Conservation (phyloP, 805 yeast species). For the Yarrowia sp. region DNA sequence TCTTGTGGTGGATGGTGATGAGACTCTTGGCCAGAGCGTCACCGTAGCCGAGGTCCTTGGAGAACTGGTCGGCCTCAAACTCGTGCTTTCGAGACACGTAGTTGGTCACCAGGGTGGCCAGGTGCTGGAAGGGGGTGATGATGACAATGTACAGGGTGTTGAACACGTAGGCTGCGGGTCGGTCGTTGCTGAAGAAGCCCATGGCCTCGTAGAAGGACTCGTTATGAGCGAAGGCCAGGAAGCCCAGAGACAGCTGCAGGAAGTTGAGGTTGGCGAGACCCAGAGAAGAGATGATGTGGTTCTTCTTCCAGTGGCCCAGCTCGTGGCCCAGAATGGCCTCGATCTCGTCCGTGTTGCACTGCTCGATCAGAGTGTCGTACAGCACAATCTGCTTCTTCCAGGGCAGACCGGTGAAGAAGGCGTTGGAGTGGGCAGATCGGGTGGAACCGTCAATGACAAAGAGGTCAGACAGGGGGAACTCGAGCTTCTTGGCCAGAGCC, state of each 20-base stretch:
- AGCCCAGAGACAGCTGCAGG: slow-evolving; percentile 69
- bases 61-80: slow-evolving; percentile 91
- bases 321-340: slow-evolving; percentile 98
- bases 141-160: slow-evolving; percentile 57
- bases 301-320: slow-evolving; percentile 95
- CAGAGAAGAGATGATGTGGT: slow-evolving; percentile 83
- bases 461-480: slow-evolving; percentile 85
- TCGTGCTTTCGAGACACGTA: slow-evolving; percentile 83
- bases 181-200: slow-evolving; percentile 60
- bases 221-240: slow-evolving; percentile 82
- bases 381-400: slow-evolving; percentile 96
- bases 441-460: slow-evolving; percentile 96
- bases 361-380: slow-evolving; percentile 86
- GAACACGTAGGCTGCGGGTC: slow-evolving; percentile 77
- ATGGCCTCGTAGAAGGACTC: slow-evolving; percentile 76
- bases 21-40: slow-evolving; percentile 72
- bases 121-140: slow-evolving; percentile 76
- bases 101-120: slow-evolving; percentile 70
- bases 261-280: slow-evolving; percentile 68
- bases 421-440: slow-evolving; percentile 95
- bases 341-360: slow-evolving; percentile 76
- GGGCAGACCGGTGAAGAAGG: slow-evolving; percentile 94
- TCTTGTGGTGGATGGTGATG: slow-evolving; percentile 77
- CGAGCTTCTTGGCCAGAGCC: slow-evolving; percentile 71
- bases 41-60: slow-evolving; percentile 75